A percentile compares a stretch with the other conserved stretches of the same genome.
Conservation (phyloP, 495 filamentous ascomycete species). For the Neurospora tetrasperma region DNA sequence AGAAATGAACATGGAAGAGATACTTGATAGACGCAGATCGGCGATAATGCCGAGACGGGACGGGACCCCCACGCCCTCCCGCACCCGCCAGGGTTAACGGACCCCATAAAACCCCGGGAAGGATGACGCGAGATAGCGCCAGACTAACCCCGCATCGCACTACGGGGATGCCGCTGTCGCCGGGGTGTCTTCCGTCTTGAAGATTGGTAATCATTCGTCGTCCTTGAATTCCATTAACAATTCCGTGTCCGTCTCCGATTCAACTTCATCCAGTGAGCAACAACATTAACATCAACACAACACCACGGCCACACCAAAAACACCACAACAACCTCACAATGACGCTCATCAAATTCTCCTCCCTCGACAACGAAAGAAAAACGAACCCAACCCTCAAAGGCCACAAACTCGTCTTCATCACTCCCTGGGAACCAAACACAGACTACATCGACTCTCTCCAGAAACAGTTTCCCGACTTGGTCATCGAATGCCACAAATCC, state of each 20-base stretch:
- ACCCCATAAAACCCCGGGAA: not conserved
- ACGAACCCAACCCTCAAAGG: conserved; percentile 30
- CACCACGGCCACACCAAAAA: not conserved
- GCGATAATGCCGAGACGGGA: not conserved
- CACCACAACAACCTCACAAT: not conserved
- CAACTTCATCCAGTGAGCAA: no score
- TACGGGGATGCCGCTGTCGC: not conserved
- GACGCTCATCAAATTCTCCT: not conserved
- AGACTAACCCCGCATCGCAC: not conserved
- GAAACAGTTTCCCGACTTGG: conserved; percentile 40
- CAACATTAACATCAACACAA: not conserved
- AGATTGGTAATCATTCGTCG: not conserved
- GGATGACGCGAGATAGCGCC: not conserved
- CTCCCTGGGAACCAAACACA: conserved; percentile 33
- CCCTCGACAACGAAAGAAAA: not conserved
- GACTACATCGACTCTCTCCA: conserved; percentile 33
- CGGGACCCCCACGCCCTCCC: not conserved
- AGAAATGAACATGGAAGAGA: not conserved
- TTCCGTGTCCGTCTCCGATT: not conserved
- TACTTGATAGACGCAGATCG: not conserved
- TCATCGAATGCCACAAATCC: conserved; percentile 26
- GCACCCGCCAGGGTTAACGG: not conserved
- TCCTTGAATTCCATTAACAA: not conserved
- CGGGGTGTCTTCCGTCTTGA: not conserved
- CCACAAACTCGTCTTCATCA: conserved; percentile 37